phyloP scores from a whole-genome alignment of 1,284 basidiomycete species.

The Chalciporus piperatoides region DNA sequence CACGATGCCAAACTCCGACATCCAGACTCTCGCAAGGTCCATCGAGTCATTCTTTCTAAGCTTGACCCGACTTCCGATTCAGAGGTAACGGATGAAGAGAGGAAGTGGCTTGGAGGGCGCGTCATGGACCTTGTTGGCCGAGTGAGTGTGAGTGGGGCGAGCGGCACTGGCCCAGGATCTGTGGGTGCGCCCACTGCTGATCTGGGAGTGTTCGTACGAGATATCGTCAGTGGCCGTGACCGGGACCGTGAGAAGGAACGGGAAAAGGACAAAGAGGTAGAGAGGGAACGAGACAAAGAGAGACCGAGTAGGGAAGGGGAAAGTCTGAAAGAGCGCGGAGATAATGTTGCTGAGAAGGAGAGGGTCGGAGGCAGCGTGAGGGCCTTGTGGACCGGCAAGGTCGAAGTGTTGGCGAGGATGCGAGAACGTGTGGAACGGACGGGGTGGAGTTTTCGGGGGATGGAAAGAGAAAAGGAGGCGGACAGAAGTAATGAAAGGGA shows the following conservation, averaged over 20 bases:
- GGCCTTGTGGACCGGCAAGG: conserved; percentile 34
- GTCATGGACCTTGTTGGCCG: conserved; percentile 40
- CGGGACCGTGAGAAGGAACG: conserved; percentile 28
- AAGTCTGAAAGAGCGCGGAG: conserved; percentile 30
- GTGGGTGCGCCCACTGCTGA: conserved; percentile 47
- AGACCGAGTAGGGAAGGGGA: conserved; percentile 33
- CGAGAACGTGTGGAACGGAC: conserved; percentile 31
- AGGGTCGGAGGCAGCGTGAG: conserved; percentile 35
- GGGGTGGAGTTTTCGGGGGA: conserved; percentile 6
- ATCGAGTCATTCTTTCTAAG: conserved; percentile 53
- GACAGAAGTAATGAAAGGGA: conserved; percentile 22
- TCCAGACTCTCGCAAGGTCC: conserved; percentile 57
- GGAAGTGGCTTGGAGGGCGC: conserved; percentile 27
- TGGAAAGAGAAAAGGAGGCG: conserved; percentile 21
- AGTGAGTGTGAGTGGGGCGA: conserved; percentile 25
- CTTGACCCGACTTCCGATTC: conserved; percentile 41
- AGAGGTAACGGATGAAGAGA: conserved; percentile 29
- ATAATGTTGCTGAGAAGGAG: conserved; percentile 33
- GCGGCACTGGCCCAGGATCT: conserved; percentile 29
- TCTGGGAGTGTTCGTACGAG: conserved; percentile 36
- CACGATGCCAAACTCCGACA: conserved; percentile 52
- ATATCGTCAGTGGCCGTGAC: conserved; percentile 31
- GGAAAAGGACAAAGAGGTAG: conserved; percentile 30
- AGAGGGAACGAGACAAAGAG: conserved; percentile 35
- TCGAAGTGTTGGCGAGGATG: conserved; percentile 27